A percentile compares a stretch with the other conserved stretches of the same genome.
These are phyloP conservation scores for Nemania serpens DNA, from an alignment of 2,329 filamentous ascomycete species.

Conservation along the genomic window DNA sequence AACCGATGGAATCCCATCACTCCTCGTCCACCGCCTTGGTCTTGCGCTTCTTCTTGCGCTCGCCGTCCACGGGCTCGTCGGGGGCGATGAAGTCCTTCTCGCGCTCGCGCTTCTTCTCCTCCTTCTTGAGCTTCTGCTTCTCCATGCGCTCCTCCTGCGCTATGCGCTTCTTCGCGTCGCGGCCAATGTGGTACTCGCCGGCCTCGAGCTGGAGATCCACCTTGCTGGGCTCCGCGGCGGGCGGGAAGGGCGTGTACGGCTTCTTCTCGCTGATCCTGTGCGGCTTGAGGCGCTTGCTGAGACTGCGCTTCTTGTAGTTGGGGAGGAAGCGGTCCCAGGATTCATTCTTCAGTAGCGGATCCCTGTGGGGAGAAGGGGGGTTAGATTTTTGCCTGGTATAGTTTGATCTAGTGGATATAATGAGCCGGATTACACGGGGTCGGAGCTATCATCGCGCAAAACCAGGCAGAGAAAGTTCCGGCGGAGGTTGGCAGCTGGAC, in stretches of 20 bases:
- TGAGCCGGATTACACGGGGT: too few relatives aligned
- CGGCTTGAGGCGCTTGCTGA: constrained; percentile 82
- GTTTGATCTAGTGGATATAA: not conserved
- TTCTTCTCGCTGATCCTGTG: constrained; percentile 94
- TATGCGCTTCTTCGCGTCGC: constrained; percentile 87
- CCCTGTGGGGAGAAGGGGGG: not conserved
- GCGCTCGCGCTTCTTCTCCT: constrained; percentile 83
- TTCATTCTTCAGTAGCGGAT: constrained; percentile 26
- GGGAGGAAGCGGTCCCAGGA: constrained; percentile 69
- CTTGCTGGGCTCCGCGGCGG: constrained; percentile 97
- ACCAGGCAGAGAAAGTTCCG: not conserved
- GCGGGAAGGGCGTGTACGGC: constrained; percentile 95
- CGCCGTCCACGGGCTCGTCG: constrained; percentile 63
- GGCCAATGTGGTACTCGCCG: constrained; percentile 94
- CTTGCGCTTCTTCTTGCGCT: constrained; percentile 67
- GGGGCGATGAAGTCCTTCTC: constrained; percentile 87
- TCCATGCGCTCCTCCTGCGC: constrained; percentile 80
- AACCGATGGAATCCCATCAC: constrained; percentile 3
- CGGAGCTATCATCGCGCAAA: not conserved
- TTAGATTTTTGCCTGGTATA: constrained; percentile 5
- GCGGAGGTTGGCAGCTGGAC: not conserved
- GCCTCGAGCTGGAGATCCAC: constrained; percentile 96
- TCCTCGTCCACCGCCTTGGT: constrained; percentile 49
- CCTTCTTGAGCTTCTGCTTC: constrained; percentile 84
- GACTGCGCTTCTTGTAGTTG: constrained; percentile 92